Evolutionary conservation across 768 basidiomycete species (phyloP).

Genomic region (Mycena albidolilacea): DNA sequence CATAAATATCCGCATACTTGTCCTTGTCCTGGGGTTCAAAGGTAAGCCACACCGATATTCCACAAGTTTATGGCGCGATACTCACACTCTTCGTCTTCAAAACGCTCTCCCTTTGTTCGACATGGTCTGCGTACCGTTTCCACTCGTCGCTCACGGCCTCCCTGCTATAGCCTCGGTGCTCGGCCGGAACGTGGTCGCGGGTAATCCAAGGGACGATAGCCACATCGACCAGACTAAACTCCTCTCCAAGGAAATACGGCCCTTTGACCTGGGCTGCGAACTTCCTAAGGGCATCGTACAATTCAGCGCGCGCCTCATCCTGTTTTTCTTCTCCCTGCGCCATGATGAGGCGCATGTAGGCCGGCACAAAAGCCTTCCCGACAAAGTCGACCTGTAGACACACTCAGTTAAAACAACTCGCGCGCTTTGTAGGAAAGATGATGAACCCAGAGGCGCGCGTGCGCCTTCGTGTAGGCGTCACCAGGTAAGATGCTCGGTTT

Average conservation of each 20-base stretch:
- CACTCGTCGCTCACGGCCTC: slow-evolving; percentile 55
- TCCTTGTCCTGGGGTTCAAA: slow-evolving; percentile 50
- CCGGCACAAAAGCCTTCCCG: slow-evolving; percentile 66
- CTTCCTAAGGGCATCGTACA: slow-evolving; percentile 53
- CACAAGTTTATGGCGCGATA: slow-evolving; percentile 2
- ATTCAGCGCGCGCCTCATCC: slow-evolving; percentile 52
- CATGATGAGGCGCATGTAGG: slow-evolving; percentile 59
- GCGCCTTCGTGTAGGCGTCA: slow-evolving; percentile 66
- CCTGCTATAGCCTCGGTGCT: slow-evolving; percentile 58
- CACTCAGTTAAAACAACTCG: neutral
- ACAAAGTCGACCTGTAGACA: slow-evolving; percentile 60
- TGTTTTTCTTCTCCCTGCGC: slow-evolving; percentile 55
- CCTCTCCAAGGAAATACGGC: slow-evolving; percentile 65
- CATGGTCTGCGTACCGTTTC: slow-evolving; percentile 53
- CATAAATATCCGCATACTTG: slow-evolving; percentile 65
- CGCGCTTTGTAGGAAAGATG: neutral
- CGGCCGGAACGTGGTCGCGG: slow-evolving; percentile 57
- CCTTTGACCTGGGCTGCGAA: slow-evolving; percentile 56
- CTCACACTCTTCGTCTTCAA: slow-evolving; percentile 56
- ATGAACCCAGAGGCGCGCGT: slow-evolving; percentile 64
- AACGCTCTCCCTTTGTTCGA: slow-evolving; percentile 57
- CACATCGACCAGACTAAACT: slow-evolving; percentile 63
- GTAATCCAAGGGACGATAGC: slow-evolving; percentile 65
- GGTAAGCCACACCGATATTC: neutral
- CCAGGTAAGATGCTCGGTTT: slow-evolving; percentile 65